Conservation (phyloP, 2,329 filamentous ascomycete genomes). For the Colletotrichum agaves region DNA sequence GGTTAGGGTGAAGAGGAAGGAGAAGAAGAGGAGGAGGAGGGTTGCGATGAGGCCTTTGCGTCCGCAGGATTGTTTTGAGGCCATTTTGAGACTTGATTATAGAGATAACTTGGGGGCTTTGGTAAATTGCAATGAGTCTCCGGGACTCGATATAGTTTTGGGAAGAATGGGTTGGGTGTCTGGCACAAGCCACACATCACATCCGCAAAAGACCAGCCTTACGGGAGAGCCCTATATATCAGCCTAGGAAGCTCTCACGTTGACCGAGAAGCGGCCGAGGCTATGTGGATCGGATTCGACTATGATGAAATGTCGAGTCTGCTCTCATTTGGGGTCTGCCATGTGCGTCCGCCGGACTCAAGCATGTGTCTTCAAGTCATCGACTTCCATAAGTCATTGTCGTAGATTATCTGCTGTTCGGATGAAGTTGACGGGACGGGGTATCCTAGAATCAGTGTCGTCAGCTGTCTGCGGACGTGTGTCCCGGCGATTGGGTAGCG, state of each 20-base stretch:
- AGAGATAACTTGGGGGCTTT: too few relatives aligned
- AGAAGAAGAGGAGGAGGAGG: constrained; percentile 10
- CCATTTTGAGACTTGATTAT: constrained; percentile 23
- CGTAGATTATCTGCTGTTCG: background rate
- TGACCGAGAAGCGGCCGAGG: too few relatives aligned
- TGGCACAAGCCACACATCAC: background rate
- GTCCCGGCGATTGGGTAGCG: constrained; percentile 13
- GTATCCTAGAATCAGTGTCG: background rate
- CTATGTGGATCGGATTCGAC: too few relatives aligned
- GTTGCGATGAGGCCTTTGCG: constrained; percentile 1
- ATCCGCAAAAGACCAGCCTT: background rate
- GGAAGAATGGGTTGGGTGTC: background rate
- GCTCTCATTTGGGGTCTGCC: too few relatives aligned
- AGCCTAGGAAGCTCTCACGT: too few relatives aligned
- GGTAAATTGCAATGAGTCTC: background rate
- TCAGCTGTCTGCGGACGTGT: constrained; percentile 23
- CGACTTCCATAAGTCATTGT: background rate
- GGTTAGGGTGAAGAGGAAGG: constrained; percentile 30
- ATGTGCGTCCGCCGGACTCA: too few relatives aligned
- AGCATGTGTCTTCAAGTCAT: background rate
- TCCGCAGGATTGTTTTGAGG: background rate
- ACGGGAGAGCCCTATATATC: background rate
- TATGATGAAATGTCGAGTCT: too few relatives aligned
- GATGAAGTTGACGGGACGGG: background rate
- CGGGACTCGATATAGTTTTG: background rate